Evolutionary conservation across 2,329 filamentous ascomycete species (phyloP).

Genomic region (Colletotrichum australisinense): DNA sequence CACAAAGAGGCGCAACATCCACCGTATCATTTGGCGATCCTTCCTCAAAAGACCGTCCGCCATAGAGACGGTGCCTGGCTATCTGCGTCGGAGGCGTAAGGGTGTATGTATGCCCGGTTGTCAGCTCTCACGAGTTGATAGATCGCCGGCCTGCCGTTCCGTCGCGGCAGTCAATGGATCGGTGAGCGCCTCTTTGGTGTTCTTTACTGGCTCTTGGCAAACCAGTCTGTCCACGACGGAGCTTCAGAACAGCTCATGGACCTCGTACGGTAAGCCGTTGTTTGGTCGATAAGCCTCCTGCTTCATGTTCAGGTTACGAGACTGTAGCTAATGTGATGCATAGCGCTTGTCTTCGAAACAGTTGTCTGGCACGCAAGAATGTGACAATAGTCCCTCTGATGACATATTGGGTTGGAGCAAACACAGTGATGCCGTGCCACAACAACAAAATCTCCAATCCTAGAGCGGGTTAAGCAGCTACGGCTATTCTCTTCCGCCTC

Average conservation of each 20-base stretch:
- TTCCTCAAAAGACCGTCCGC: neutral
- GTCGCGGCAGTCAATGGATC: neutral
- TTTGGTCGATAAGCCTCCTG: neutral
- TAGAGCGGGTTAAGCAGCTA: neutral
- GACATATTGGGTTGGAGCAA: neutral
- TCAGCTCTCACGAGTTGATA: slow-evolving; percentile 6
- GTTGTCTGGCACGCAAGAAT: neutral
- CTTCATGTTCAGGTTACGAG: slow-evolving; percentile 5
- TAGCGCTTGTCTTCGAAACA: neutral
- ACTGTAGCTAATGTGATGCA: neutral
- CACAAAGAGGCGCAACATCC: slow-evolving; percentile 1
- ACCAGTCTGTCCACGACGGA: neutral
- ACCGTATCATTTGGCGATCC: slow-evolving; percentile 5
- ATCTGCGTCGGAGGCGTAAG: slow-evolving; percentile 4
- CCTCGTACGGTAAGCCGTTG: neutral
- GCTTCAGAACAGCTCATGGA: neutral
- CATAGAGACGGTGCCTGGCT: slow-evolving; percentile 19
- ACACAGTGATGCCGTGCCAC: neutral
- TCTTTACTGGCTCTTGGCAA: neutral
- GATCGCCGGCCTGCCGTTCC: neutral
- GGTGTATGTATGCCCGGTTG: slow-evolving; percentile 1
- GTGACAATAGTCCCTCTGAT: neutral
- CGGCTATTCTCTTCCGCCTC: neutral
- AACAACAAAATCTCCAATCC: neutral
- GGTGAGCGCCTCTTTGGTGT: slow-evolving; percentile 1